Conservation (phyloP, 148 eudicot species). For the Dysphania ambrosioides region DNA sequence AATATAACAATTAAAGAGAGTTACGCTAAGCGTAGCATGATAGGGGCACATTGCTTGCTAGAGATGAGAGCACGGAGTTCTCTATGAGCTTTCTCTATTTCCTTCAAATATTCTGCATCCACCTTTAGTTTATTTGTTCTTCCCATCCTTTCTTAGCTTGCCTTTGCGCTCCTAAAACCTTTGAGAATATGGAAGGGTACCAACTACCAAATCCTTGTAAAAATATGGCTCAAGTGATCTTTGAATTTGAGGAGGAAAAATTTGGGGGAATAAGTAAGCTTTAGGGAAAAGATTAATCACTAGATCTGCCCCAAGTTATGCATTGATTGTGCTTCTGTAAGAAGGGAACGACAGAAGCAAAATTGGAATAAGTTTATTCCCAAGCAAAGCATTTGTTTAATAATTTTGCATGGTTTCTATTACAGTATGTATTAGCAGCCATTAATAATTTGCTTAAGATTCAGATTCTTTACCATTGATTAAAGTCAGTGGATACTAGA, state of each 20-base stretch:
- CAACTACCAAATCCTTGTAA: too few relatives aligned
- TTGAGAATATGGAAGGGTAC: too few relatives aligned
- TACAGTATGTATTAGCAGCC: too few relatives aligned
- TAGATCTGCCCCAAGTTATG: slow-evolving; percentile 14
- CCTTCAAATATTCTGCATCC: slow-evolving; percentile 56
- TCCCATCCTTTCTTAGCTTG: slow-evolving; percentile 3
- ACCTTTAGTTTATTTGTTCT: slow-evolving; percentile 21
- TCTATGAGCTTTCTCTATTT: slow-evolving; percentile 64
- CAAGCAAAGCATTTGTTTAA: not conserved
- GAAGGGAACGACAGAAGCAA: slow-evolving; percentile 10
- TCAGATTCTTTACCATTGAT: too few relatives aligned
- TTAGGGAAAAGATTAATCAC: not conserved
- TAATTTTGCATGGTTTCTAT: not conserved
- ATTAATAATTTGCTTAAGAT: too few relatives aligned
- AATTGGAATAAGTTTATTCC: slow-evolving; percentile 8
- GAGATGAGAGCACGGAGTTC: slow-evolving; percentile 75
- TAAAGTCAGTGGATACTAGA: too few relatives aligned
- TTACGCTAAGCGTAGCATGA: slow-evolving; percentile 98
- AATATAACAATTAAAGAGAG: too few relatives aligned
- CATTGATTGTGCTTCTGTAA: slow-evolving; percentile 20
- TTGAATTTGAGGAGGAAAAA: not conserved
- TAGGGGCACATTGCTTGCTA: slow-evolving; percentile 72
- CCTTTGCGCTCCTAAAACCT: not conserved
- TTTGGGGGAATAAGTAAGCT: not conserved
- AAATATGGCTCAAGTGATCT: too few relatives aligned